These are phyloP conservation scores for Vickermania ingenoplastis DNA, from an alignment of 208 protist species.

Conservation along the genomic window DNA sequence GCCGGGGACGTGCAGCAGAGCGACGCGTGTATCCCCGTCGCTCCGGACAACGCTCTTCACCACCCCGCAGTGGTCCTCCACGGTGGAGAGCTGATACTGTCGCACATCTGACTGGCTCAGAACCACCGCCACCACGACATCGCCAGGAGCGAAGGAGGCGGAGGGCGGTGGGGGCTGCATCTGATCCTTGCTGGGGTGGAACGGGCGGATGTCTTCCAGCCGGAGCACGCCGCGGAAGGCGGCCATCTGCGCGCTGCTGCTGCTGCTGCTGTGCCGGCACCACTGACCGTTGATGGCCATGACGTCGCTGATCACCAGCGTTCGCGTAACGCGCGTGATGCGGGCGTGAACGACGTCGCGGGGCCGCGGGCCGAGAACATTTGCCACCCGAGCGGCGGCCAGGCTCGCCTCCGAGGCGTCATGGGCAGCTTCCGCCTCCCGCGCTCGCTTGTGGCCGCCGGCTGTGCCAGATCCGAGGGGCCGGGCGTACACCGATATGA, in stretches of 20 bases:
- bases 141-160: constrained; percentile 36
- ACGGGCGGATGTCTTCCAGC: constrained; percentile 66
- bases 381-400: background rate
- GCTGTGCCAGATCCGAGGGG: background rate
- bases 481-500: constrained; percentile 30
- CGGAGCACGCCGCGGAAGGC: constrained; percentile 58
- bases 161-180: constrained; percentile 41
- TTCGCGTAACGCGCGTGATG: constrained; percentile 36
- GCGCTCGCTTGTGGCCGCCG: background rate
- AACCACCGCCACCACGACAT: constrained; percentile 64
- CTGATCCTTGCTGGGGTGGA: constrained; percentile 38
- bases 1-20: constrained; percentile 40
- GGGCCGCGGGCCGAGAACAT: constrained; percentile 40
- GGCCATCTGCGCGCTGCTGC: background rate
- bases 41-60: constrained; percentile 26
- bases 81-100: constrained; percentile 69
- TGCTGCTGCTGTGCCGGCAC: constrained; percentile 30
- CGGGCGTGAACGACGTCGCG: constrained; percentile 55
- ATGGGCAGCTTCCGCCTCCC: background rate
- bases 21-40: constrained; percentile 6
- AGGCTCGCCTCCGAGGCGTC: background rate
- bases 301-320: constrained; percentile 58
- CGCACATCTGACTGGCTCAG: constrained; percentile 71
- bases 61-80: constrained; percentile 39
- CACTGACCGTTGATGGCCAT: constrained; percentile 56